These are phyloP conservation scores for Diaporthe australafricana DNA, from an alignment of 2,329 filamentous ascomycete species.

Conservation along the genomic window DNA sequence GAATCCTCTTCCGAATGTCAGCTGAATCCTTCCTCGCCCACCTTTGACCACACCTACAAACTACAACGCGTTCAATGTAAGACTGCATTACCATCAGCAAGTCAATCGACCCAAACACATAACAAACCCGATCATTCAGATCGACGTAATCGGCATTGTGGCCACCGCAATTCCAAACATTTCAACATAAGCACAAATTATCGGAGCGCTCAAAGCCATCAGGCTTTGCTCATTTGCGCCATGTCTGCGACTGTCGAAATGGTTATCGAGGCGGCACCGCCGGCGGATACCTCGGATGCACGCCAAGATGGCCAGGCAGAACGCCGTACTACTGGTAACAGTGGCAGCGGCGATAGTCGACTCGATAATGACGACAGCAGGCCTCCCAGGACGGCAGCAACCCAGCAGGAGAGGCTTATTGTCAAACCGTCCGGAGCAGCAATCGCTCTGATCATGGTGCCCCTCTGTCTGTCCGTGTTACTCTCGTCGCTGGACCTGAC, in stretches of 20 bases:
- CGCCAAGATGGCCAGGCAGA: neutral
- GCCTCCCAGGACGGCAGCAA: neutral
- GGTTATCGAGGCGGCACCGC: neutral
- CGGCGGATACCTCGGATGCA: neutral
- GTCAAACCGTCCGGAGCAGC: neutral
- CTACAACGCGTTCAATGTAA: neutral
- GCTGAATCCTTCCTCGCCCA: neutral
- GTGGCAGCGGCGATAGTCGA: neutral
- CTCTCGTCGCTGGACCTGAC: constrained; percentile 68
- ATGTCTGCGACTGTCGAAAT: neutral
- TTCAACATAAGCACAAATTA: neutral
- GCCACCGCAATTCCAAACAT: no score
- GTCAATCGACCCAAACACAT: no score
- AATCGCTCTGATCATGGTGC: constrained; percentile 1
- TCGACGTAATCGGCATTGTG: accelerated
- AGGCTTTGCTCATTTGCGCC: neutral
- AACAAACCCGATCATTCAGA: neutral
- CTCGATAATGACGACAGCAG: neutral
- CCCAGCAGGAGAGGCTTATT: neutral
- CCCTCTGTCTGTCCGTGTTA: constrained; percentile 50
- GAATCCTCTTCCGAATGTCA: neutral
- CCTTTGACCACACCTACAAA: neutral
- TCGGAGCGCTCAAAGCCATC: neutral
- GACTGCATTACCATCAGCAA: no score
- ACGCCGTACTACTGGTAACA: neutral